Evolutionary conservation across 2,329 filamentous ascomycete genomes (phyloP).

Genomic region (Penicillium sp.): DNA sequence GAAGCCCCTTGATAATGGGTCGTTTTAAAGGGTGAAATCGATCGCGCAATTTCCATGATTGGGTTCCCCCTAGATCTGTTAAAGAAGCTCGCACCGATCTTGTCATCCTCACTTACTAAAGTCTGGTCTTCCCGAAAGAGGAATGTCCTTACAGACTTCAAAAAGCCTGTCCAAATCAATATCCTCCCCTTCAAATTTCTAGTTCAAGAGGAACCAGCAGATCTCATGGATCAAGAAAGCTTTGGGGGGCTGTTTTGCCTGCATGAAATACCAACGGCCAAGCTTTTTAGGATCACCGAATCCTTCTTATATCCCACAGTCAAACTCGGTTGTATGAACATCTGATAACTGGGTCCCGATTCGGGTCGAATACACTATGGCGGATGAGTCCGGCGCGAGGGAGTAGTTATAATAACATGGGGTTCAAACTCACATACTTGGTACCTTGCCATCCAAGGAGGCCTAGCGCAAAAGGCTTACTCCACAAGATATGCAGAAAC

Average conservation of each 20-base stretch:
- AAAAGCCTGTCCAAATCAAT: slow-evolving; percentile 9
- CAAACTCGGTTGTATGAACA: not conserved
- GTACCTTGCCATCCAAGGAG: too few relatives aligned
- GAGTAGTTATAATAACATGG: too few relatives aligned
- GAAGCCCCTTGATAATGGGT: slow-evolving; percentile 1
- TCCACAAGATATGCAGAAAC: too few relatives aligned
- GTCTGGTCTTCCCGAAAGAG: not conserved
- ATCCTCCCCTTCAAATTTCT: slow-evolving; percentile 4
- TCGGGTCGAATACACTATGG: too few relatives aligned
- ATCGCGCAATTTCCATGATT: not conserved
- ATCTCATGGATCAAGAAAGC: slow-evolving; percentile 5
- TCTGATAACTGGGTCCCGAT: too few relatives aligned
- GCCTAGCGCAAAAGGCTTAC: too few relatives aligned
- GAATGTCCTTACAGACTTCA: slow-evolving; percentile 4
- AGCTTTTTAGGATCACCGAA: not conserved
- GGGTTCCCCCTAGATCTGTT: not conserved
- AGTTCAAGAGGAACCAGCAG: slow-evolving; percentile 5
- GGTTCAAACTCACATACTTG: too few relatives aligned
- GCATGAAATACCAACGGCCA: not conserved
- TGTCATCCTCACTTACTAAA: not conserved
- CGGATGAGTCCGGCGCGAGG: too few relatives aligned
- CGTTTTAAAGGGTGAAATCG: not conserved
- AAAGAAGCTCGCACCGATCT: not conserved
- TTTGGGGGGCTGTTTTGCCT: not conserved
- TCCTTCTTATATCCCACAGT: not conserved